Base-by-base conservation (phyloP, 768 basidiomycete species). In the Pisolithus marmoratus region DNA sequence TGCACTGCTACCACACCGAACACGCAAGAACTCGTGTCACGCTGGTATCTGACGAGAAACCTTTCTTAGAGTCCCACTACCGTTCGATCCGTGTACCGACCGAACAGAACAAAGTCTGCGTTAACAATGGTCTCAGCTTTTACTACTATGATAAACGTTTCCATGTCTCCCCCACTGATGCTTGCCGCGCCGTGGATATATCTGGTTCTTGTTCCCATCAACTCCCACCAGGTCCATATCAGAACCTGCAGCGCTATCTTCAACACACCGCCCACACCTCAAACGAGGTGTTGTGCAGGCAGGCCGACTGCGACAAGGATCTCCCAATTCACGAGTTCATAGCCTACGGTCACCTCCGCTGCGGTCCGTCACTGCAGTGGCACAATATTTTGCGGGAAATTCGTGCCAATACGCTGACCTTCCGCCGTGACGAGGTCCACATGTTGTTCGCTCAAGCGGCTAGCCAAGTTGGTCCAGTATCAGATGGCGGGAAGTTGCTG, bases 331-430 rank as follows among this genome's bases (percentile, higher is more conserved):
- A 78, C 41, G 75, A 78, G 48, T 71, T 64, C 27, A 60, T 70
- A 24, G 66, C 70, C 0, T 78, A 74, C 53, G 70, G 67, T 5
- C 60, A 62, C 42, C 58, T 79, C 26, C 72, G 77, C 8, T 65
- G 70, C 26, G 76, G 78, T 2, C 48, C 62, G 1, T 61, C 56
- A 7, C 52, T 79, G 1, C 77, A 79, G 43, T 77, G 75, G 77
- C 58, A 70, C 34, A 79, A 79, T 55, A 76, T 79, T 34, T 55
- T 64, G 14, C 67, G 71, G 19, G 74, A 74, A 53, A 50, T 79
- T 27, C 63, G 64, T 11, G 64, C 66, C 7, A 58, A 64, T 15
- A 49, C 49, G 11, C 57, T 79, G 42, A 66, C 64, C 1, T 72
- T 79, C 48, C 57, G 62, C 23, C 40, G 54, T 8, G 62, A 67